Evolutionary conservation across 306 rosid genomes (phyloP).

Genomic region (Pueraria montana): DNA sequence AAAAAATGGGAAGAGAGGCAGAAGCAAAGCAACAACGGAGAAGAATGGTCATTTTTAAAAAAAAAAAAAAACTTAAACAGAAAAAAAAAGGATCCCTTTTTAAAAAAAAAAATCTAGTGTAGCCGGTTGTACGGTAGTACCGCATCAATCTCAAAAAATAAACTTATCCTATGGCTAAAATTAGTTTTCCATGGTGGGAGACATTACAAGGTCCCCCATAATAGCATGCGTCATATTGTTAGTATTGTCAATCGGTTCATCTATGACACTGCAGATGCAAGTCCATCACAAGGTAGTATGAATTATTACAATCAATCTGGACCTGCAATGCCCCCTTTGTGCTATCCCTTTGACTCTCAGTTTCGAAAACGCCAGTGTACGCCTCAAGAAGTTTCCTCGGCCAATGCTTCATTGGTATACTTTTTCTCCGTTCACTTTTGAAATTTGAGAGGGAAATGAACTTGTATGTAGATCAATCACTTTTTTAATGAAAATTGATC

Average conservation of each 20-base stretch:
- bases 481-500: not conserved
- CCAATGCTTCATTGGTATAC: constrained; percentile 79
- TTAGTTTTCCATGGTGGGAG: too few relatives aligned
- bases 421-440: constrained; percentile 11
- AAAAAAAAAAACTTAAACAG: too few relatives aligned
- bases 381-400: constrained; percentile 75
- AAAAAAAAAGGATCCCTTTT: too few relatives aligned
- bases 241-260: constrained; percentile 73
- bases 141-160: too few relatives aligned
- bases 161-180: too few relatives aligned
- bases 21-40: too few relatives aligned
- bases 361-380: constrained; percentile 67
- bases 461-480: constrained; percentile 1
- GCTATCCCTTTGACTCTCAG: constrained; percentile 80
- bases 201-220: too few relatives aligned
- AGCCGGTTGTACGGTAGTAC: too few relatives aligned
- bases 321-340: constrained; percentile 83
- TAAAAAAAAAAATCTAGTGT: too few relatives aligned
- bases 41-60: too few relatives aligned
- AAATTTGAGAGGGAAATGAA: not conserved
- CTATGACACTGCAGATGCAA: constrained; percentile 70
- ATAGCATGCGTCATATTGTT: too few relatives aligned
- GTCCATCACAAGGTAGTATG: constrained; percentile 51
- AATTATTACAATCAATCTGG: constrained; percentile 85
- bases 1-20: too few relatives aligned